Conservation (phyloP, 2,329 filamentous ascomycete species). For the Sporothrix luriei region DNA sequence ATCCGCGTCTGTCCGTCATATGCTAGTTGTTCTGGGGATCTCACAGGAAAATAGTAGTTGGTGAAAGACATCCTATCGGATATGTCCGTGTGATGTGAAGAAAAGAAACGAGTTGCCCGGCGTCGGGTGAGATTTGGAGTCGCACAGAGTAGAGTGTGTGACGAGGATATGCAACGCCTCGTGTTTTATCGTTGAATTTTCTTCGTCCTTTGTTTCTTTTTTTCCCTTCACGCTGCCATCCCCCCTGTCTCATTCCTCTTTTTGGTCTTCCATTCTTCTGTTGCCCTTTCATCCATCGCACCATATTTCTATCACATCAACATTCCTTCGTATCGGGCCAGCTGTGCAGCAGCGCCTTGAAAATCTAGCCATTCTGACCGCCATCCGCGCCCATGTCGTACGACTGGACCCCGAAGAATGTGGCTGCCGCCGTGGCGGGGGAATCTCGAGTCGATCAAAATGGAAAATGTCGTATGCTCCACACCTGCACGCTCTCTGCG, state of each 20-base stretch:
- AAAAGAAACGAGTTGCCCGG: not conserved
- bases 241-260: too few relatives aligned
- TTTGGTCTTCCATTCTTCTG: too few relatives aligned
- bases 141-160: not conserved
- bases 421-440: constrained; percentile 9
- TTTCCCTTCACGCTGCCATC: not conserved
- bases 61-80: not conserved
- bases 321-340: too few relatives aligned
- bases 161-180: constrained; percentile 2
- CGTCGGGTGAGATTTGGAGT: constrained; percentile 11
- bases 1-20: not conserved
- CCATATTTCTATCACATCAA: too few relatives aligned
- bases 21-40: not conserved
- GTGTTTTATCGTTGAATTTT: not conserved
- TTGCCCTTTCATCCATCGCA: not conserved
- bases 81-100: not conserved
- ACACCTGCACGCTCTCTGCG: not conserved
- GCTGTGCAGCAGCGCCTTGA: too few relatives aligned
- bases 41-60: not conserved
- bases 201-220: not conserved
- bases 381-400: not conserved
- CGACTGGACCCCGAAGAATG: constrained; percentile 1
- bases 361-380: not conserved
- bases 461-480: not conserved
- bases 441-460: not conserved